phyloP scores from a whole-genome alignment of 106 monocot genomes.

The Posidonia australis region DNA sequence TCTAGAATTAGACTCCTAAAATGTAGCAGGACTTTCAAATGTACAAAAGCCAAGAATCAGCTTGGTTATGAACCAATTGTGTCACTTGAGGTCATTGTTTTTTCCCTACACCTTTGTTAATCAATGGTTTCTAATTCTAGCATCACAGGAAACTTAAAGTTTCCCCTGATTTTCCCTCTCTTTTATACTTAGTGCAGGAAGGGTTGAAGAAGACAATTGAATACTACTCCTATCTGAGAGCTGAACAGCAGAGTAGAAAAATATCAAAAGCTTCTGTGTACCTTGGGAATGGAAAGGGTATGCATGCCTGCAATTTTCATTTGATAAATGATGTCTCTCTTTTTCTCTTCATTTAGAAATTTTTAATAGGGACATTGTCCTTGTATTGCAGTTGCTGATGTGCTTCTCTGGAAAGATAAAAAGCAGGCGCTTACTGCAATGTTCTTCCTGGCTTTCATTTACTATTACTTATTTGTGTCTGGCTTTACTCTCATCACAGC shows the following conservation, averaged over 20 bases:
- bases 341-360: neutral
- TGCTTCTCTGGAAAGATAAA: conserved; percentile 80
- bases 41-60: conserved; percentile 62
- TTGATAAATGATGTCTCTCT: neutral
- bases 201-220: conserved; percentile 75
- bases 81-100: conserved; percentile 53
- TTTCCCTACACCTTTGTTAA: neutral
- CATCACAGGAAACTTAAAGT: neutral
- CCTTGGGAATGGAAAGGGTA: conserved; percentile 74
- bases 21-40: conserved; percentile 86
- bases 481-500: conserved; percentile 72
- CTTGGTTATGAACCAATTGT: conserved; percentile 87
- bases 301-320: conserved; percentile 8
- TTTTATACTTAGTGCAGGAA: conserved; percentile 41
- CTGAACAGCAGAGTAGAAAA: conserved; percentile 16
- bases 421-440: conserved; percentile 49
- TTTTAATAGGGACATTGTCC: conserved; percentile 1
- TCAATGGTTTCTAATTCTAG: neutral
- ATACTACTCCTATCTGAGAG: conserved; percentile 51
- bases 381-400: conserved; percentile 63
- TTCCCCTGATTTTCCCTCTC: neutral
- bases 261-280: conserved; percentile 59
- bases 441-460: conserved; percentile 46
- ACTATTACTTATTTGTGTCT: conserved; percentile 62
- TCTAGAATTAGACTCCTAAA: conserved; percentile 89